phyloP scores from a whole-genome alignment of 306 rosid genomes.

The Quercus variabilis region DNA sequence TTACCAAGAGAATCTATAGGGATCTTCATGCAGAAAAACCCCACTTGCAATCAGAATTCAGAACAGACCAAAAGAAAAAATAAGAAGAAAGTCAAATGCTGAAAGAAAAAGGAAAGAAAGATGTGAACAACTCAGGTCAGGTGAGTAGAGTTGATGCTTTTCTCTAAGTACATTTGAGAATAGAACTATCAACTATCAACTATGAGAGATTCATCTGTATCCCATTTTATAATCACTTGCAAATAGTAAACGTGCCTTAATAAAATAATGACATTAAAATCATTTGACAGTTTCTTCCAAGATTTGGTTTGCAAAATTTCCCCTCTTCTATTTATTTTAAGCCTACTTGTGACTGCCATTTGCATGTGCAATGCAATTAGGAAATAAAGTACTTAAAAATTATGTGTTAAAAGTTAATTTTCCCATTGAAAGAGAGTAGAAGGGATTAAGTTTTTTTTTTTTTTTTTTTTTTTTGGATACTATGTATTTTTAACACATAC shows the following conservation, averaged over 20 bases:
- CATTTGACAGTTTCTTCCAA: not conserved
- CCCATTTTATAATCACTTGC: not conserved
- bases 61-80: not conserved
- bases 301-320: slow-evolving; percentile 9
- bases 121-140: not conserved
- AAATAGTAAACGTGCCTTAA: not conserved
- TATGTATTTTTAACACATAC: no score
- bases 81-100: slow-evolving; percentile 1
- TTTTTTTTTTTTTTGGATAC: no score
- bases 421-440: not conserved
- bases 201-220: not conserved
- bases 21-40: slow-evolving; percentile 8
- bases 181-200: not conserved
- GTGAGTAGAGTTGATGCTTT: not conserved
- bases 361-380: not conserved
- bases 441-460: no score
- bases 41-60: not conserved
- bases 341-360: not conserved
- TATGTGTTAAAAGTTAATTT: not conserved
- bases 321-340: not conserved
- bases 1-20: slow-evolving; percentile 9
- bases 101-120: not conserved
- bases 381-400: not conserved
- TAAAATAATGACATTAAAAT: not conserved
- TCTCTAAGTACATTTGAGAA: slow-evolving; percentile 1